Conservation (phyloP, 441 rosid genomes). For the Aquilaria agallochum region DNA sequence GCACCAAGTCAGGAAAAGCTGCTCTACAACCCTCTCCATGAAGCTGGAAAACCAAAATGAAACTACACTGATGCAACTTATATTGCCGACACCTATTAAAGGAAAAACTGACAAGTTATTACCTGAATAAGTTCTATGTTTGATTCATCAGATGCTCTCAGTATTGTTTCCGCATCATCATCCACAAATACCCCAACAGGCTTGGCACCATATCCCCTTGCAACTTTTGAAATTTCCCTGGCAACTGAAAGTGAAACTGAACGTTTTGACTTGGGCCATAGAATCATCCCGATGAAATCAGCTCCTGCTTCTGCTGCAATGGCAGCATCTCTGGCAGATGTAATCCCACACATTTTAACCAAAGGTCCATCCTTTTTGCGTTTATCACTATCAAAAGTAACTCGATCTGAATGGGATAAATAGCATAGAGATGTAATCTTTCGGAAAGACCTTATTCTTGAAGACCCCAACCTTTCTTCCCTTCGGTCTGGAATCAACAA, state of each 20-base stretch:
- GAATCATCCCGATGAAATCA: constrained; percentile 78
- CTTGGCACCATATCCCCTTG: constrained; percentile 63
- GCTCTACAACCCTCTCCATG: constrained; percentile 69
- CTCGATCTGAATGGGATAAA: constrained; percentile 25
- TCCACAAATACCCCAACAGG: constrained; percentile 96
- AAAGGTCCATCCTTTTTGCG: constrained; percentile 31
- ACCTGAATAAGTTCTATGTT: constrained; percentile 85
- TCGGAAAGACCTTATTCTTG: constrained; percentile 13
- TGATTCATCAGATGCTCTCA: constrained; percentile 59
- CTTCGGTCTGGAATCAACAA: constrained; percentile 21
- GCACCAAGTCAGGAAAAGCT: constrained; percentile 46
- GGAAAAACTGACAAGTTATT: constrained; percentile 2
- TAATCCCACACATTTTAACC: constrained; percentile 92
- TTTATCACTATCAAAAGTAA: constrained; percentile 14
- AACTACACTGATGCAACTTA: background rate
- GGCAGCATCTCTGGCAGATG: constrained; percentile 78
- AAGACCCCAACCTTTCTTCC: constrained; percentile 15
- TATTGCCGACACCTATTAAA: background rate
- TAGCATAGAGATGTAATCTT: constrained; percentile 21
- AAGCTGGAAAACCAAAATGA: constrained; percentile 41
- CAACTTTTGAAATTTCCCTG: constrained; percentile 78
- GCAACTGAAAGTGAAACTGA: constrained; percentile 70
- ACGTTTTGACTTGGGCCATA: constrained; percentile 81
- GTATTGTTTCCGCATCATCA: constrained; percentile 61
- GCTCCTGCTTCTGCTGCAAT: constrained; percentile 93